These are phyloP conservation scores for Starmerella asiatica DNA, from an alignment of 805 yeast species.

Conservation along the genomic window DNA sequence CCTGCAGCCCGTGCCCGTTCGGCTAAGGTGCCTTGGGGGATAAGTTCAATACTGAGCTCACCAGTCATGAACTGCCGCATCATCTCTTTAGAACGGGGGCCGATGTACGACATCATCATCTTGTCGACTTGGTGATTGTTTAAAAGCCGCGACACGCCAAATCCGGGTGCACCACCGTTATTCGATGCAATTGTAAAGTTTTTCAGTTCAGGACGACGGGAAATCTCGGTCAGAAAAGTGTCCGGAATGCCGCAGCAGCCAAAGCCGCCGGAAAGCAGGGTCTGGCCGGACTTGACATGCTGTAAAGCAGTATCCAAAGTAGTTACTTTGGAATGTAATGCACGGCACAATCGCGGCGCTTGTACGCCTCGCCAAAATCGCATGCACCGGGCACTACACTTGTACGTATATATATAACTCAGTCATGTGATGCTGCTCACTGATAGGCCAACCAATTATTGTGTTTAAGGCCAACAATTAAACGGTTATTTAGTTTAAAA, in stretches of 20 bases:
- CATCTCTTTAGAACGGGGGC: constrained; percentile 32
- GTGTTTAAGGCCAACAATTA: too few relatives aligned
- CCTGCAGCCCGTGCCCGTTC: constrained; percentile 38
- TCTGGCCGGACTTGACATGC: constrained; percentile 22
- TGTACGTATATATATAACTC: too few relatives aligned
- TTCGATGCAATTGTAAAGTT: constrained; percentile 36
- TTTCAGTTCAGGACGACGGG: constrained; percentile 26
- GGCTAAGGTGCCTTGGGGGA: constrained; percentile 42
- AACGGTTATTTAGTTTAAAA: too few relatives aligned
- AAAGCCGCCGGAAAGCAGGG: constrained; percentile 37
- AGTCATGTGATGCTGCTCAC: too few relatives aligned
- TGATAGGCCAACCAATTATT: too few relatives aligned
- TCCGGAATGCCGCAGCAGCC: constrained; percentile 39
- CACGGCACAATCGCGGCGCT: too few relatives aligned
- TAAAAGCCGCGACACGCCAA: constrained; percentile 33
- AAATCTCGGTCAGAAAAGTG: constrained; percentile 31
- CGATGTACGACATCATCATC: constrained; percentile 37
- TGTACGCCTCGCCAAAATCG: too few relatives aligned
- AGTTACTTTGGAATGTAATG: constrained; percentile 16
- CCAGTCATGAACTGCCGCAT: constrained; percentile 33
- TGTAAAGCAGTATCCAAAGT: constrained; percentile 17
- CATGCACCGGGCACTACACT: too few relatives aligned
- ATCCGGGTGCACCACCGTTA: constrained; percentile 36
- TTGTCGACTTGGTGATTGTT: constrained; percentile 33
- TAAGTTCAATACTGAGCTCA: constrained; percentile 34